Base-by-base conservation (phyloP, 2,329 filamentous ascomycete species). In the Stagonosporopsis chrysanthemi region DNA sequence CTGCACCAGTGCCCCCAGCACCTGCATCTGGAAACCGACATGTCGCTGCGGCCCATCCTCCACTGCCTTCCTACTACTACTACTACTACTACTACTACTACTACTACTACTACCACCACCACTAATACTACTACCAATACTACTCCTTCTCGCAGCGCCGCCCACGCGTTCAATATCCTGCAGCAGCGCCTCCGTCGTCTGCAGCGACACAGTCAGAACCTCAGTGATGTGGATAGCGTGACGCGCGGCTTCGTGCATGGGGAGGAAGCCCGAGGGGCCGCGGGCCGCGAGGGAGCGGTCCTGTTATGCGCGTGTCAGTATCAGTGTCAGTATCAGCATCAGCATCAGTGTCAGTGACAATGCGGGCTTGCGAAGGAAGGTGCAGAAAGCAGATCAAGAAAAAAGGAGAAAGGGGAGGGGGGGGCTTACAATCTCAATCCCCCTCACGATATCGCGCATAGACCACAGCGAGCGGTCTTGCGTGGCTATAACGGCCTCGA, bases 161-260 rank as follows among this genome's bases (percentile, higher is more conserved):
- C 4, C 4, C 24, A 43, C 6, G 1, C n/a, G 14, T 2, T 2
- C 3, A 4, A 29, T 6, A 15, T n/a, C 11, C 22, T 60, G 57
- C 9, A 61, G 48, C 8, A 44, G 12, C 8, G 49, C 57, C n/a
- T 51, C 48, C 0, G 62, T 2, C 3, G 62, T 63, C 9, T 61
- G 41, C 1, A 62, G 17, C 1, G 60, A 33, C 4, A 65, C 56
- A 11, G 35, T 41, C 7, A 68, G 58, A 4, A 55, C 59, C 38
- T 68, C 65, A 4, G 33, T 51, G 12, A 50, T 60, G 33, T 68
- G 65, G 8, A 59, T 63, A 11, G 65, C 56, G 26, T 68, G 63
- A 12, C 65, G 39, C 12, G 60, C 39, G 11, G 43, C 50, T 22
- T 68, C 63, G 39, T 68, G 62, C 33, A 66, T 26, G 14, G 44